Evolutionary conservation across 768 basidiomycete genomes (phyloP).

Genomic region (Mycena filopes): DNA sequence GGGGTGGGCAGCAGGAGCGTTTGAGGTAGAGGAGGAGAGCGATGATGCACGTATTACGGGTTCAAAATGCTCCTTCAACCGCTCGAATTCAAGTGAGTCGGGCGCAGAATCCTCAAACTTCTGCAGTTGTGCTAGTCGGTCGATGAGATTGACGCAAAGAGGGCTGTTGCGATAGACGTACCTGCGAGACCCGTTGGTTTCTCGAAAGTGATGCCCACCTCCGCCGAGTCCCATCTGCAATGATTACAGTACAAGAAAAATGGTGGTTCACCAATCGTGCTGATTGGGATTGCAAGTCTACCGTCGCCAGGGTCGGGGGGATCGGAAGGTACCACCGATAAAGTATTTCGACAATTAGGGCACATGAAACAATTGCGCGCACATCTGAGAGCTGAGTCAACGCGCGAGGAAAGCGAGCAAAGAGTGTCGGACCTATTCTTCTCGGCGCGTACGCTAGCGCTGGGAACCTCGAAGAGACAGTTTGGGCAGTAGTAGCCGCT

Average conservation of each 20-base stretch:
- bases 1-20: slow-evolving; percentile 54
- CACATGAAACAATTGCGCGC: slow-evolving; percentile 98
- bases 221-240: slow-evolving; percentile 95
- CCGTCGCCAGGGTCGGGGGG: slow-evolving; percentile 72
- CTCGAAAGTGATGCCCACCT: slow-evolving; percentile 93
- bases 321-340: slow-evolving; percentile 92
- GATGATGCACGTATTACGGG: slow-evolving; percentile 87
- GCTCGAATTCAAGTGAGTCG: slow-evolving; percentile 90
- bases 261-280: slow-evolving; percentile 82
- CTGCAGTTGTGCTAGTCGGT: slow-evolving; percentile 84
- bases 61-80: slow-evolving; percentile 96
- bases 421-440: slow-evolving; percentile 79
- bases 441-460: slow-evolving; percentile 97
- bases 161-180: slow-evolving; percentile 46
- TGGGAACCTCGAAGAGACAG: slow-evolving; percentile 98
- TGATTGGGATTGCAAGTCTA: slow-evolving; percentile 62
- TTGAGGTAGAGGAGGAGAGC: slow-evolving; percentile 70
- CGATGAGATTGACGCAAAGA: slow-evolving; percentile 15
- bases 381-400: slow-evolving; percentile 67
- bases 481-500: slow-evolving; percentile 98
- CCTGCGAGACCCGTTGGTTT: slow-evolving; percentile 96
- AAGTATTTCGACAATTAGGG: slow-evolving; percentile 90
- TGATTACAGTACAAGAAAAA: slow-evolving; percentile 93
- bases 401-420: not conserved
- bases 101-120: slow-evolving; percentile 88